Base-by-base conservation (phyloP, 306 rosid species). In the Trifolium repens region DNA sequence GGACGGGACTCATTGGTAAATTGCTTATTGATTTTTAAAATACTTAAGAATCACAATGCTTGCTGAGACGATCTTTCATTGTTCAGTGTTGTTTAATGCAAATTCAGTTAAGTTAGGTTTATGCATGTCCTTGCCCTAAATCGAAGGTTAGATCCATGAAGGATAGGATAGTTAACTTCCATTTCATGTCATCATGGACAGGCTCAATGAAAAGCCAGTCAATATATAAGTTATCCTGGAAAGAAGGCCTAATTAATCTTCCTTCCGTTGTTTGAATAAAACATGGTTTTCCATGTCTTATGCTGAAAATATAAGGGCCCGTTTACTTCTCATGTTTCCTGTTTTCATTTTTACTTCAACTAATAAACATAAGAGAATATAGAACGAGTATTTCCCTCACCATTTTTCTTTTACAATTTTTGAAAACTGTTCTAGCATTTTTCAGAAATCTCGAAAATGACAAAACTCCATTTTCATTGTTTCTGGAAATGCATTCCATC, bases 1-100 rank as follows among this genome's bases (percentile, higher is more conserved):
- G 96, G 96, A 81, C 87, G 93, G 84, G 91, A 88, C 82, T 92
- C 97, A 16, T 64, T 92, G 96, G 97, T 92, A 85, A 82, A 6
- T 71, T 77, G 76, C 63, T 59, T 30, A 30, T 58, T 57, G 32
- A 73, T 64, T 67, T 73, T 73, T 54, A 35, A 67, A 60, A 53
- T 73, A 50, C 74, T 54, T 15, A 62, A 15, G 62, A 57, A 60
- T 62, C 76, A 6, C 50, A 55, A 24, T 69, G n/a, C 42, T 66
- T 84, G 30, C 42, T 55, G 69, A 32, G 19, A 52, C 34, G 32
- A 65, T 32, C 65, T 59, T 73, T 79, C 40, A 35, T 69, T 24
- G 79, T 72, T 69, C 16, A n/a, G 58, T 34, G 69, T 17, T 68
- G 27, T 70, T 22, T 58, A 22, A 37, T 79, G 15, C 8, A 69